Evolutionary conservation across 768 basidiomycete genomes (phyloP), one percentile per base, ranked within the genome.

Genomic region (Calvatia gigantea): DNA sequence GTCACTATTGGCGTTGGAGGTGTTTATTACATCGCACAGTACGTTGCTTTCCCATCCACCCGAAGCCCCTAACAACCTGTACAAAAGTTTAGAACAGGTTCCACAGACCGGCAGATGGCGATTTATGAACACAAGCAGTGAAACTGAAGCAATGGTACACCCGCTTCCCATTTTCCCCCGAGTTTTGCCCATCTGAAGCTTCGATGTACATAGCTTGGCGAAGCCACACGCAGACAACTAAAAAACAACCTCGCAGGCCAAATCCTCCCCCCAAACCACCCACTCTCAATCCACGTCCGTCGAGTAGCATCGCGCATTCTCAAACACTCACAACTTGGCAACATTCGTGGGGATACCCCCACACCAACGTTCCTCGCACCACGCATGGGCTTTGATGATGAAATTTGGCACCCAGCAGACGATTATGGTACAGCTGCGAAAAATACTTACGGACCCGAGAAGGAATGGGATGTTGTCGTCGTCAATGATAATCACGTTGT

Each of bases 41-140:
- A 55, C 57, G 68, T 63, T 9, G 23, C 47, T 11, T 47, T 19
- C 25, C 37, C 15, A 14, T 41, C n/a, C 7, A 31, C 42, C 17
- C 5, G 32, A 17, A 9, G 41, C n/a, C 35, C 46, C 54, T 35
- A n/a, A 31, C 47, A 31, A 23, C 21, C 41, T 28, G n/a, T 31
- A n/a, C 32, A 28, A 32, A 59, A 94, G 92, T 64, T 75, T 95
- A 25, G 94, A 98, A 66, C 78, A 82, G 64, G 89, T 93, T 0
- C 85, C 89, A 2, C 87, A 94, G 65, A 95, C 92, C 0, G 92
- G 93, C 0, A 73, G 95, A 54, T 87, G 87, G 81, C 72, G 95
- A 19, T 97, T 95, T 67, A 96, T 98, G 82, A 87, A 90, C 64
- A 77, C 86, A 2, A 78, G 78, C 38, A 77, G 78, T 0, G 73